These are phyloP conservation scores for Heliamphora pulchella DNA, from an alignment of 179 eudicot species.

Conservation along the genomic window DNA sequence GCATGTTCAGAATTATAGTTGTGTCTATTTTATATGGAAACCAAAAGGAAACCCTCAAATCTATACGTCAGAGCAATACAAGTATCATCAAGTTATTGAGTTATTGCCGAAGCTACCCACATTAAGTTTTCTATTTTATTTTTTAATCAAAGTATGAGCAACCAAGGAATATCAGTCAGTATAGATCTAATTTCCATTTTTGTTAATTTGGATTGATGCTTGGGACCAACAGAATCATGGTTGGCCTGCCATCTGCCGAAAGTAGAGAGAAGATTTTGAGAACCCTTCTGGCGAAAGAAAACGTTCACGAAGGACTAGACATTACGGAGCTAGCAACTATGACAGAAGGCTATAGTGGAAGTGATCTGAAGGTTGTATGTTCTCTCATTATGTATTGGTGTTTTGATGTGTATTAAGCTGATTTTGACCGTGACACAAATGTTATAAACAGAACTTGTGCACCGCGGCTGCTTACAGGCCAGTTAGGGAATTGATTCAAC, in stretches of 20 bases:
- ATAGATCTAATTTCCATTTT: background rate
- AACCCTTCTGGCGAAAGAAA: slow-evolving; percentile 83
- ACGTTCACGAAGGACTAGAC: slow-evolving; percentile 51
- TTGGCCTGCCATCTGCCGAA: slow-evolving; percentile 74
- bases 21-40: no score
- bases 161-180: background rate
- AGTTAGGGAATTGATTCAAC: slow-evolving; percentile 80
- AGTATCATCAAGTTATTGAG: background rate
- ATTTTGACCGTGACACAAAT: slow-evolving; percentile 2
- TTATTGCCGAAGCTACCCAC: background rate
- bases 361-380: slow-evolving; percentile 77
- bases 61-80: no score
- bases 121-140: background rate
- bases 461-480: slow-evolving; percentile 97
- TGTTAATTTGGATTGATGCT: slow-evolving; percentile 7
- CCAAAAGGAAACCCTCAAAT: no score
- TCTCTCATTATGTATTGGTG: background rate
- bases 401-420: background rate
- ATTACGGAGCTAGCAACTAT: slow-evolving; percentile 76
- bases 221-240: slow-evolving; percentile 57
- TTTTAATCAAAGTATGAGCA: background rate
- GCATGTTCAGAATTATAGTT: no score
- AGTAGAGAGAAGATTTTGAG: slow-evolving; percentile 77
- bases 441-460: slow-evolving; percentile 63
- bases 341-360: slow-evolving; percentile 96